These are phyloP conservation scores for Protomyces gravidus DNA, from an alignment of 1,139 yeast genomes.

Conservation along the genomic window DNA sequence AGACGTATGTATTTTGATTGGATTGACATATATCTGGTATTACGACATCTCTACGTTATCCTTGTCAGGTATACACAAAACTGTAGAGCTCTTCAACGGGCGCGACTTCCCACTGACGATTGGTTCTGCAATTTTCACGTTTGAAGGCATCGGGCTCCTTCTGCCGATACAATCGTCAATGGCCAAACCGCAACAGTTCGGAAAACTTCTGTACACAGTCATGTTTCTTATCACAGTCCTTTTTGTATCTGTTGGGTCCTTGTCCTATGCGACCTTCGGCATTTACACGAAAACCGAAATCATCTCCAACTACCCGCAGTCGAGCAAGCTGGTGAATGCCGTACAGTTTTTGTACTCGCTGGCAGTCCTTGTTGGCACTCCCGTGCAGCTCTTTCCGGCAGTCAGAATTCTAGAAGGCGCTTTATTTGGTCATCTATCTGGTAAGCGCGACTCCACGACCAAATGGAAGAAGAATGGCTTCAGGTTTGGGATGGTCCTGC, in stretches of 20 bases:
- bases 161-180: slow-evolving; percentile 94
- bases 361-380: slow-evolving; percentile 86
- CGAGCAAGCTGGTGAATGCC: slow-evolving; percentile 55
- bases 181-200: slow-evolving; percentile 74
- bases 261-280: slow-evolving; percentile 85
- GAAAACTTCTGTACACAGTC: slow-evolving; percentile 63
- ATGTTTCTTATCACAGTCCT: slow-evolving; percentile 70
- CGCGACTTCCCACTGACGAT: slow-evolving; percentile 43
- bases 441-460: slow-evolving; percentile 62
- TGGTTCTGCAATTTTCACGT: slow-evolving; percentile 84
- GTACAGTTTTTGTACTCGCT: slow-evolving; percentile 78
- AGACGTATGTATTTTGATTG: slow-evolving; percentile 78
- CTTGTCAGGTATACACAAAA: slow-evolving; percentile 53
- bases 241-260: slow-evolving; percentile 70
- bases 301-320: slow-evolving; percentile 76
- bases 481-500: slow-evolving; percentile 58
- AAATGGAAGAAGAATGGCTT: slow-evolving; percentile 84
- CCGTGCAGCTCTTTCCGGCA: slow-evolving; percentile 87
- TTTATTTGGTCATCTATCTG: slow-evolving; percentile 41
- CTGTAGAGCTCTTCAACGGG: slow-evolving; percentile 57
- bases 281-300: slow-evolving; percentile 77
- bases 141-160: slow-evolving; percentile 89
- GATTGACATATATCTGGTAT: slow-evolving; percentile 71
- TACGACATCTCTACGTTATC: slow-evolving; percentile 59
- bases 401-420: slow-evolving; percentile 61